Evolutionary conservation across 768 basidiomycete genomes (phyloP).

Genomic region (Cystofilobasidium capitatum): DNA sequence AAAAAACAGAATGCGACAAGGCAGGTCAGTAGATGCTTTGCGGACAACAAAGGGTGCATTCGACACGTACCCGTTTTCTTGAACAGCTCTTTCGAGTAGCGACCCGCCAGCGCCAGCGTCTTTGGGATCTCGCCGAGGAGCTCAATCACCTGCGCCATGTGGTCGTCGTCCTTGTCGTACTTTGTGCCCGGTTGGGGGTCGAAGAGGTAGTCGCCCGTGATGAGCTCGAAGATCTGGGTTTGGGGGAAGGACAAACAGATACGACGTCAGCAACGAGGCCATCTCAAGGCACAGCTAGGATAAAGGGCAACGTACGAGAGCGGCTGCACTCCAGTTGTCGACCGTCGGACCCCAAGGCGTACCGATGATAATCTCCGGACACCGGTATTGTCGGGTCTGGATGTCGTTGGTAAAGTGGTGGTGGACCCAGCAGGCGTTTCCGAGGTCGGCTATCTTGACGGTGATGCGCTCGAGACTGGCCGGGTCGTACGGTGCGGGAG

Average conservation of each 20-base stretch:
- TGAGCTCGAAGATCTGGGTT: slow-evolving; percentile 73
- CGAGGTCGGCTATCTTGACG: slow-evolving; percentile 97
- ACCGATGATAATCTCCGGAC: slow-evolving; percentile 93
- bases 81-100: slow-evolving; percentile 90
- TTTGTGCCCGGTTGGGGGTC: slow-evolving; percentile 90
- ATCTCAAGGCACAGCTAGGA: background rate
- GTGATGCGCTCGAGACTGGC: slow-evolving; percentile 61
- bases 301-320: slow-evolving; percentile 55
- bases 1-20: background rate
- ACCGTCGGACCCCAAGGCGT: slow-evolving; percentile 92
- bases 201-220: slow-evolving; percentile 92
- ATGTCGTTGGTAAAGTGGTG: slow-evolving; percentile 89
- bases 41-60: no score
- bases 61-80: slow-evolving; percentile 72
- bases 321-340: slow-evolving; percentile 93
- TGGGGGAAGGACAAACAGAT: background rate
- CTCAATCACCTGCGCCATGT: slow-evolving; percentile 97
- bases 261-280: background rate
- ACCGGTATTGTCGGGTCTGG: slow-evolving; percentile 92
- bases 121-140: slow-evolving; percentile 83
- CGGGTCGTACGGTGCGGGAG: slow-evolving; percentile 34
- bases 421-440: slow-evolving; percentile 84
- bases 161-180: slow-evolving; percentile 94
- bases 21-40: background rate
- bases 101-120: slow-evolving; percentile 72